Evolutionary conservation across 495 filamentous ascomycete species (phyloP).

Genomic region (Polyplosphaeria fusca): DNA sequence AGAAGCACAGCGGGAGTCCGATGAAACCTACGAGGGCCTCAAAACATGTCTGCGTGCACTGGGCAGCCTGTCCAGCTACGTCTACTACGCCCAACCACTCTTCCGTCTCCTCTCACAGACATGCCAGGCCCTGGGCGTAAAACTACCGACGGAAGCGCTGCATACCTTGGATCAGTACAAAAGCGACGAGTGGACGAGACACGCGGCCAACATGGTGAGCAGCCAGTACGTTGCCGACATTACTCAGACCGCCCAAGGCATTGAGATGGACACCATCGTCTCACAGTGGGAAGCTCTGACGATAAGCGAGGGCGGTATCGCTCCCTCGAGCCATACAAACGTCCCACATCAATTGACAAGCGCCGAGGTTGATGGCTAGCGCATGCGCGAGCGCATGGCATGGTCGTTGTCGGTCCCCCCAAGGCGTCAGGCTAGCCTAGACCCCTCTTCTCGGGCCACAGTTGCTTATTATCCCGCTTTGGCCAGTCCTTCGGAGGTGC

Average conservation of each 20-base stretch:
- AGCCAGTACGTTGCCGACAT: constrained; percentile 26
- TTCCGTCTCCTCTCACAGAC: constrained; percentile 23
- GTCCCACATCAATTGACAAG: neutral
- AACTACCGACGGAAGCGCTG: constrained; percentile 7
- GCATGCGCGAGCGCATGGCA: neutral
- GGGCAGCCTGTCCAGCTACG: constrained; percentile 7
- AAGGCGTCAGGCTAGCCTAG: neutral
- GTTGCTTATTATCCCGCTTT: too few species aligned
- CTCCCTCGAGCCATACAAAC: neutral
- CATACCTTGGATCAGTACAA: constrained; percentile 6
- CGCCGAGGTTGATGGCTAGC: neutral
- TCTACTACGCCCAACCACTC: constrained; percentile 21
- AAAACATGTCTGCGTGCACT: constrained; percentile 17
- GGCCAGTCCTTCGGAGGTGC: too few species aligned
- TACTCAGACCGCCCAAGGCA: neutral
- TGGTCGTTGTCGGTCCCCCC: neutral
- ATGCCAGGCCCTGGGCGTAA: constrained; percentile 9
- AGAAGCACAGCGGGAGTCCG: neutral
- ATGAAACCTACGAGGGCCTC: constrained; percentile 14
- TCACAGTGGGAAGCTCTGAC: constrained; percentile 13
- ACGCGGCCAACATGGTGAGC: constrained; percentile 10
- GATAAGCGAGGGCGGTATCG: neutral
- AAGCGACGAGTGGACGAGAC: constrained; percentile 23
- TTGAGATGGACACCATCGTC: constrained; percentile 18
- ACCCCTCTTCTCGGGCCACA: neutral